A percentile compares a stretch with the other conserved stretches of the same genome.
Evolutionary conservation across 208 protist species (phyloP).

Genomic region (Trichomonas tenax): DNA sequence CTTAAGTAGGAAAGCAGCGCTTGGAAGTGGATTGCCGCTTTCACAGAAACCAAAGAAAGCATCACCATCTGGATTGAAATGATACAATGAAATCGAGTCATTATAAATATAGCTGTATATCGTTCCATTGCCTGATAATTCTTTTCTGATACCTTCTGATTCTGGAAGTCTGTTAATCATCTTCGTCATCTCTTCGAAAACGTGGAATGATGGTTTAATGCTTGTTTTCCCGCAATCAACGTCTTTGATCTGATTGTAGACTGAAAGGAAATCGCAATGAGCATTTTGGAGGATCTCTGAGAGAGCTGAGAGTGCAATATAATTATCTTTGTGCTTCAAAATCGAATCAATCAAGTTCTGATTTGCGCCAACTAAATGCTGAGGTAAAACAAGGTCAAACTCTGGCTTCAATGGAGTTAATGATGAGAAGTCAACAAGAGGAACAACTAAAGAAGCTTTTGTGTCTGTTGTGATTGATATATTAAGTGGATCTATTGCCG

Average conservation of each 20-base stretch:
- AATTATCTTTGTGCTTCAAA: background rate
- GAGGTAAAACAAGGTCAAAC: background rate
- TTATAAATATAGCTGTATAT: background rate
- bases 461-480: background rate
- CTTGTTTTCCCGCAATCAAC: background rate
- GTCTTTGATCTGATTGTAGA: background rate
- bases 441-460: background rate
- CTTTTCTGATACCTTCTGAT: background rate
- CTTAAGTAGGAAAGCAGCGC: background rate
- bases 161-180: background rate
- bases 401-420: background rate
- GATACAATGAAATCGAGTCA: background rate
- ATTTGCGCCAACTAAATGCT: background rate
- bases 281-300: background rate
- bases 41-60: background rate
- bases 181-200: background rate
- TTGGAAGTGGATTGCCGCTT: background rate
- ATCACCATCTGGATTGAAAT: background rate
- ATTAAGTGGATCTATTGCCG: background rate
- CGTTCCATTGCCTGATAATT: background rate
- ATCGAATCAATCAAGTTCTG: background rate
- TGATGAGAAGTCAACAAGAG: background rate
- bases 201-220: background rate
- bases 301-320: background rate
- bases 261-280: background rate